Percentiles rank a stretch among this genome's conserved stretches.
These are phyloP conservation scores for Tritrichomonas musculus DNA, from an alignment of 208 protist genomes.

Conservation along the genomic window DNA sequence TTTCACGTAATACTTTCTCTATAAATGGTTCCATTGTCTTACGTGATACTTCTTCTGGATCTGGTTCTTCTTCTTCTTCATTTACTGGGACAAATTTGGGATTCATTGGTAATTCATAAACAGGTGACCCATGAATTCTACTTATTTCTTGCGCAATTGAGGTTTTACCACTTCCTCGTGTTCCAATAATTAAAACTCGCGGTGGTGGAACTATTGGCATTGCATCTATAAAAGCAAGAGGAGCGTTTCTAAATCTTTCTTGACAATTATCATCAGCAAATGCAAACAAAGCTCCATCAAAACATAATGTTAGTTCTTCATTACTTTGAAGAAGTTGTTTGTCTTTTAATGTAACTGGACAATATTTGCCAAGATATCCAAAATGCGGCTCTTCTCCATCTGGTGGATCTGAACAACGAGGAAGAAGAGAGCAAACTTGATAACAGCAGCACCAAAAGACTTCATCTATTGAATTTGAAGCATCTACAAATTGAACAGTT, in stretches of 20 bases:
- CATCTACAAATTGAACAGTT: neutral
- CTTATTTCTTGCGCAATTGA: neutral
- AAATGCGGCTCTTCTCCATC: neutral
- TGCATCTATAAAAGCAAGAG: neutral
- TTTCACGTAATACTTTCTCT: neutral
- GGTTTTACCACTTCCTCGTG: neutral
- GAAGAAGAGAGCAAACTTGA: neutral
- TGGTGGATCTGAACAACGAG: neutral
- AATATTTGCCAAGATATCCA: neutral
- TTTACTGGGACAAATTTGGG: neutral
- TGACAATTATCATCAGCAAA: neutral
- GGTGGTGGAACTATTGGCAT: conserved; percentile 13
- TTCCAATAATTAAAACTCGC: neutral
- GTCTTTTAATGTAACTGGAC: conserved; percentile 9
- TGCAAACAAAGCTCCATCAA: neutral
- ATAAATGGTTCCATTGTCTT: conserved; percentile 22
- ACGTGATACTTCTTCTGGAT: neutral
- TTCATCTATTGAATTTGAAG: neutral
- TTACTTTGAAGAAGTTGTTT: neutral
- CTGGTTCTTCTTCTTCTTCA: conserved; percentile 19
- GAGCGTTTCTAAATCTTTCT: neutral
- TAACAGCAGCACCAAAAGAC: neutral
- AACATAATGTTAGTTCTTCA: neutral
- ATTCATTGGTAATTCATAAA: neutral
- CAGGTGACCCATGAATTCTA: neutral